Base-by-base conservation (phyloP, 768 basidiomycete genomes). In the Suillus paluster region DNA sequence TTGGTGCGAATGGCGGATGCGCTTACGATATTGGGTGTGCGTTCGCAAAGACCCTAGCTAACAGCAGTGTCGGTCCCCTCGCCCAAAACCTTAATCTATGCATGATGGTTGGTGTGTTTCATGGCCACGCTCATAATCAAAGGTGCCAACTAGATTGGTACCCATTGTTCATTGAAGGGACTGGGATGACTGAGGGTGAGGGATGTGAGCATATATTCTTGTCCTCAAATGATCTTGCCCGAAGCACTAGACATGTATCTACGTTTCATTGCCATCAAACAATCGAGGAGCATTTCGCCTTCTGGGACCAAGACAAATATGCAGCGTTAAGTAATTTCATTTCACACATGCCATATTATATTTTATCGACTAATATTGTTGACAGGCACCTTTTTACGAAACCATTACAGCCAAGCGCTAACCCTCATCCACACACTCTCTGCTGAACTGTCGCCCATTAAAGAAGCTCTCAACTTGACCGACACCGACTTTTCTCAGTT, bases 71-170 rank as follows among this genome's bases (percentile, higher is more conserved):
- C 21, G n/a, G 54, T 4, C 59, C 65, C 4, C 21, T 23, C 1
- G 8, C n/a, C n/a, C 15, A n/a, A 41, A 41, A 41, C 1, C 58
- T 54, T 5, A 55, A 58, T 9, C 25, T 63, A 9, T 46, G 64
- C 4, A 39, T 72, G 11, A 61, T 70, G 12, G 68, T 71, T 7
- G 34, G 36, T n/a, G 1, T 62, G 60, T 17, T 52, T 70, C 12
- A 60, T 68, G 10, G 69, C 67, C 68, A 76, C 55, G 64, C 66
- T 2, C 75, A 76, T 59, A 72, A 71, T 48, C 61, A 67, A 1
- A n/a, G n/a, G 5, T 76, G 75, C 57, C 74, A 74, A 56, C 25
- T 75, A 0, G 21, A 58, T 27, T 72, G 67, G 64, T 73, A 75
- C 59, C 74, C 75, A 5, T 57, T 66, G 25, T 70, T 69, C 39